Evolutionary conservation across 192 early-diverging fungal species (phyloP), one percentile per base, ranked within the genome.

Genomic region (Mortierella alpina): DNA sequence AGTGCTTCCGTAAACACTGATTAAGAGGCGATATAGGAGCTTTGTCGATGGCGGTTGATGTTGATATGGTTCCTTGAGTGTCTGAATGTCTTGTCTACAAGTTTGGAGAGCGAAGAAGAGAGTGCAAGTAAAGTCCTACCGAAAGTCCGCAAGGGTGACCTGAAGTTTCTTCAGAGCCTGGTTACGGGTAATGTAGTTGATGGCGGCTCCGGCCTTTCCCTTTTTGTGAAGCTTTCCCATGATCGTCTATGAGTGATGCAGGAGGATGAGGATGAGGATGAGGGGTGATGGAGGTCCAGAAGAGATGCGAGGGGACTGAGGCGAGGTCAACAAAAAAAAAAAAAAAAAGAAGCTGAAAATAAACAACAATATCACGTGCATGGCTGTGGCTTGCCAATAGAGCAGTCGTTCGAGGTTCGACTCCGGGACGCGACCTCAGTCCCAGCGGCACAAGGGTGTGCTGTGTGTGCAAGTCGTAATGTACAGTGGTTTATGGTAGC

Each of bases 161-260:
- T 99, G 98, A 73, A 99, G 93, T 87, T 97, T 98, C 76, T 91
- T 93, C 61, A 99, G 78, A 22, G 96, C 96, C 82, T 94, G 91
- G 76, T 90, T 93, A 73, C 98, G 89, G 62, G 93, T 93, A 59
- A 95, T 92, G 86, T 93, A 99, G 86, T 95, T 97, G 73, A 87
- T 85, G 71, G 93, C 96, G 49, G 94, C 94, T 63, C 96, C 96
- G 73, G 89, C 85, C 67, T 93, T 90, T 82, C 96, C 95, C 90
- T 99, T 97, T 88, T 93, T 94, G 63, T 88, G 78, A 68, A 90
- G 76, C 61, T 85, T 85, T 60, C 84, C 92, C 92, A 93, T 93
- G 67, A 56, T 68, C 69, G 39, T 61, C 62, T 54, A 75, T 62
- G 31, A 31, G 31, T 31, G 31, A 31, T 31, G 31, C 31, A 31